Conservation (phyloP, 306 rosid species). For the Trifolium pratense region DNA sequence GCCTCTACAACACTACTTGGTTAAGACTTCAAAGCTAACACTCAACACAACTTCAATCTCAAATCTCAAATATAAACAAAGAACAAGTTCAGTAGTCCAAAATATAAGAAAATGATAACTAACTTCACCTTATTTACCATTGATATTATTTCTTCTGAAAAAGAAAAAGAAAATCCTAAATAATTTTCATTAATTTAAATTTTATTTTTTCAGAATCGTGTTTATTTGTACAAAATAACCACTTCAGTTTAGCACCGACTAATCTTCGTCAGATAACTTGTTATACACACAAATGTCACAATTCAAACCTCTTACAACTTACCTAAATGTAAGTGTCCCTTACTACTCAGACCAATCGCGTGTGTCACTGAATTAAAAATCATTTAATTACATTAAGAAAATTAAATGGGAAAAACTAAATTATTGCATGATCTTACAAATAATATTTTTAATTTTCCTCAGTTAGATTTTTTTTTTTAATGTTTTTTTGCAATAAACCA, state of each 20-base stretch:
- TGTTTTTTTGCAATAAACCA: background rate
- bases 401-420: constrained; percentile 9
- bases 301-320: background rate
- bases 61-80: background rate
- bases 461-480: background rate
- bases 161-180: background rate
- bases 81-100: background rate
- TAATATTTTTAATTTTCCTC: background rate
- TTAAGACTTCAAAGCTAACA: constrained; percentile 6
- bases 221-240: no score
- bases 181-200: background rate
- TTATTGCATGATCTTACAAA: no score
- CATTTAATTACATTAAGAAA: background rate
- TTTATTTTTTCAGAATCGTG: no score
- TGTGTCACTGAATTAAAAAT: no score
- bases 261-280: background rate
- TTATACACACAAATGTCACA: background rate
- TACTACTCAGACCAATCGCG: background rate
- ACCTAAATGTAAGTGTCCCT: no score
- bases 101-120: background rate
- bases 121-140: background rate
- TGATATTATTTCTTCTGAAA: background rate
- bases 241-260: background rate
- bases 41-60: background rate
- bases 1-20: background rate